Evolutionary conservation across 306 rosid genomes (phyloP), one percentile per base, ranked within the genome.

Genomic region (Adenanthera pavonina): DNA sequence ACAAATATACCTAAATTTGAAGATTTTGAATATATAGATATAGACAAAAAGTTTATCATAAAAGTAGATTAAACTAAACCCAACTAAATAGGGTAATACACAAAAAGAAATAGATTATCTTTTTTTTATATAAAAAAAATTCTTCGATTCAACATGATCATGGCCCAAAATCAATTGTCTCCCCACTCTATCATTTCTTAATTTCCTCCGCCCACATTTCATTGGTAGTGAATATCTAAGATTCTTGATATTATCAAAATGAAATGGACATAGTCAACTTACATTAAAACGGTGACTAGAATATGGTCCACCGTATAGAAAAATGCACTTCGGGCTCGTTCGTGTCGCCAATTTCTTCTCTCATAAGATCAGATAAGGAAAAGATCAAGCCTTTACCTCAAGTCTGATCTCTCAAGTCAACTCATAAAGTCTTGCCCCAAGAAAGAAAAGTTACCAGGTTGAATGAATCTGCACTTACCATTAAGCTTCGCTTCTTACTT

Each of bases 361-460:
- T 25, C 11, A 36, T 1, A 6, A 34, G 33, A 17, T 15, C 34
- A 38, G 6, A 43, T 10, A 9, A 7, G 51, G 47, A 38, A 38
- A 36, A 38, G 40, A 36, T 6, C 67, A 19, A 33, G 76, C n/a
- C 66, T 4, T 30, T 3, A 11, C 67, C 67, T n/a, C 52, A 38
- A 49, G 38, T 36, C 35, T n/a, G 35, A 56, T 14, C n/a, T 65
- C 47, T 65, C 13, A 36, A 80, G 84, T 60, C 84, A 44, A 78
- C 83, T 79, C 78, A 59, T 78, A 77, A 19, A 33, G 46, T 41
- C n/a, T 84, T 85, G 7, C 15, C 65, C 80, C 73, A 4, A 30
- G 59, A 77, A 77, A 43, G 61, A 48, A 64, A 61, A 51, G 16
- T 12, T 68, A 15, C 13, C 20, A 56, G 25, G 75, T 72, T 73